Conservation (phyloP, 2,329 filamentous ascomycete species). For the Cercospora sp. region DNA sequence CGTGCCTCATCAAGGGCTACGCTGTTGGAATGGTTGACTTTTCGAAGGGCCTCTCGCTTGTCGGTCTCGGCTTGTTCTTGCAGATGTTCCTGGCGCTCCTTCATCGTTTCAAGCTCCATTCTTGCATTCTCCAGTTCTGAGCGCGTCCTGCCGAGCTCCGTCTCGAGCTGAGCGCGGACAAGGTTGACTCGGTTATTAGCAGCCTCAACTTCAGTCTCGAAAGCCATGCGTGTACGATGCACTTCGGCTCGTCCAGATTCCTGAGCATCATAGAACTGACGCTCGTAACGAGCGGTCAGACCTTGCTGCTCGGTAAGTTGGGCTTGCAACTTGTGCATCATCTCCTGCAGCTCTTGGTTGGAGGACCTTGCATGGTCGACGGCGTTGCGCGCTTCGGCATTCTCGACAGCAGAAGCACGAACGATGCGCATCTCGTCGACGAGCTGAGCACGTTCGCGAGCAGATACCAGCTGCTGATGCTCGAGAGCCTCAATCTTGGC, state of each 20-base stretch:
- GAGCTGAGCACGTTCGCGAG: constrained; percentile 46
- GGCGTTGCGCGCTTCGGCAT: constrained; percentile 75
- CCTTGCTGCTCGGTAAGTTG: constrained; percentile 74
- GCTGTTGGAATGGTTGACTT: constrained; percentile 55
- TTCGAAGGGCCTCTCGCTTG: constrained; percentile 60
- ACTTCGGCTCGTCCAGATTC: constrained; percentile 79
- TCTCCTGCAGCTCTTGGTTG: constrained; percentile 33
- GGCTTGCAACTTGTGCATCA: constrained; percentile 40
- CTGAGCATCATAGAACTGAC: constrained; percentile 80
- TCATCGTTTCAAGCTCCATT: constrained; percentile 77
- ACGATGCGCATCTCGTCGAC: constrained; percentile 50
- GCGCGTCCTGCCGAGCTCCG: constrained; percentile 71
- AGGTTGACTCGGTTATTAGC: constrained; percentile 85
- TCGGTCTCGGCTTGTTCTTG: constrained; percentile 76
- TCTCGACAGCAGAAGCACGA: constrained; percentile 66
- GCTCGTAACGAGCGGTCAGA: constrained; percentile 67
- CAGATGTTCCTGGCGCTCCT: constrained; percentile 78
- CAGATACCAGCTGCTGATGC: constrained; percentile 51
- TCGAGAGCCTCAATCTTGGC: constrained; percentile 57
- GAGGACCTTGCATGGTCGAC: constrained; percentile 49
- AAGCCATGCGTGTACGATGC: constrained; percentile 72
- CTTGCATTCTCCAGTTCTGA: constrained; percentile 74
- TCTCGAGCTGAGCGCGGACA: constrained; percentile 77
- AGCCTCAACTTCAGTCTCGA: constrained; percentile 79
- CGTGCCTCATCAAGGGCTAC: constrained; percentile 57